A percentile compares a stretch with the other conserved stretches of the same genome.
Evolutionary conservation across 495 filamentous ascomycete species (phyloP).

Genomic region (Talaromyces proteolyticus): DNA sequence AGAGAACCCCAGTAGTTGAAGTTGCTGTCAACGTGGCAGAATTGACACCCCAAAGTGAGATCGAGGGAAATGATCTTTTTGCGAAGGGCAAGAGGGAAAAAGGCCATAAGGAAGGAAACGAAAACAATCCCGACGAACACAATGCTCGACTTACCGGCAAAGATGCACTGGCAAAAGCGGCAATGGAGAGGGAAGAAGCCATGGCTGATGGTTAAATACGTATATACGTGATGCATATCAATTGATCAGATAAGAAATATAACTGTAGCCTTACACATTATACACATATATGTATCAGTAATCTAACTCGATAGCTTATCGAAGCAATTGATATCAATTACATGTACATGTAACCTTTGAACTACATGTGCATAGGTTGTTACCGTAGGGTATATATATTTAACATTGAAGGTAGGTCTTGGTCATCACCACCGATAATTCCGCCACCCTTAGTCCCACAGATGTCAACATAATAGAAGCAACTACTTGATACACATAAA

Average conservation of each 20-base stretch:
- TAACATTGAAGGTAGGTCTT: too few species aligned
- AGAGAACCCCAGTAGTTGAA: not conserved
- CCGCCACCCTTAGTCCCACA: too few species aligned
- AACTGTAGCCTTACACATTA: not conserved
- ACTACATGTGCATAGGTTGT: too few species aligned
- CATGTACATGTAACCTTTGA: too few species aligned
- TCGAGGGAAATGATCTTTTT: not conserved
- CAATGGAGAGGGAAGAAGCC: slow-evolving; percentile 40
- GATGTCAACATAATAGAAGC: not conserved
- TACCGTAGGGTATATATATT: too few species aligned
- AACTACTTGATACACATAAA: slow-evolving; percentile 72
- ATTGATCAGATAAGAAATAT: too few species aligned
- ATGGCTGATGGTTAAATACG: slow-evolving; percentile 24
- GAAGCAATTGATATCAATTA: too few species aligned
- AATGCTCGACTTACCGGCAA: slow-evolving; percentile 31
- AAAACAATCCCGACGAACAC: slow-evolving; percentile 20
- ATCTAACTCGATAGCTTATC: too few species aligned
- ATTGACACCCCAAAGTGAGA: slow-evolving; percentile 3
- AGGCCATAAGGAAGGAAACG: not conserved
- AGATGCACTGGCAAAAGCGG: slow-evolving; percentile 30
- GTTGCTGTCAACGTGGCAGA: slow-evolving; percentile 2
- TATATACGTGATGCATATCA: not conserved
- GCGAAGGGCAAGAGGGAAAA: not conserved
- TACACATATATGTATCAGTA: not conserved
- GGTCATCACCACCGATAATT: too few species aligned